Conservation (phyloP, 2,329 filamentous ascomycete species). For the Arthrinium puccinioides region DNA sequence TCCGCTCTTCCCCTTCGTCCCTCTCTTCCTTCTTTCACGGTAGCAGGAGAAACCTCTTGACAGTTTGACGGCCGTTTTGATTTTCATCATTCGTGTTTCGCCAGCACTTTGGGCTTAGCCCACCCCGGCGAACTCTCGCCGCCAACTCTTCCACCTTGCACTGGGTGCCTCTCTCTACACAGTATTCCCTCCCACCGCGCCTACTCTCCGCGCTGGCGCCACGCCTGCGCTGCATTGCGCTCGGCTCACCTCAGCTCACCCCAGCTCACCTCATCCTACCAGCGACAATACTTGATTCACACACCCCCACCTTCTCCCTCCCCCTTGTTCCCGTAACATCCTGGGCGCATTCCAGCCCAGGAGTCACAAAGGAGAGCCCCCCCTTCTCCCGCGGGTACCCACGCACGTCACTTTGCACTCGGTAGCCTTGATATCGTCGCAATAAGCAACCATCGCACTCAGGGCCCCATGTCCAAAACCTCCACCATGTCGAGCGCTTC, state of each 20-base stretch:
- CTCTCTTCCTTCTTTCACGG: conserved; percentile 8
- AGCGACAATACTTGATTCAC: too few species aligned
- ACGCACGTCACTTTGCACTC: too few species aligned
- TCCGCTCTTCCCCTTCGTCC: conserved; percentile 13
- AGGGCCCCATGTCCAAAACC: conserved; percentile 5
- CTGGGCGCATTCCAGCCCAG: too few species aligned
- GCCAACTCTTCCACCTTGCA: conserved; percentile 10
- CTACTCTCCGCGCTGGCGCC: too few species aligned
- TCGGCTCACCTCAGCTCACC: background rate
- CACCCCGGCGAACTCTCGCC: conserved; percentile 23
- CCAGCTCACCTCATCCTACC: background rate
- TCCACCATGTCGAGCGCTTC: conserved; percentile 24
- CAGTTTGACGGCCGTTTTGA: conserved; percentile 18
- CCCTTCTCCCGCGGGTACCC: too few species aligned
- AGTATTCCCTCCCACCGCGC: background rate
- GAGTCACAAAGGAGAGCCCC: too few species aligned
- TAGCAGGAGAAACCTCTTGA: conserved; percentile 3
- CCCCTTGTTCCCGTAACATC: background rate
- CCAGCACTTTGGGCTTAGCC: conserved; percentile 23
- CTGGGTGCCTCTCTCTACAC: background rate
- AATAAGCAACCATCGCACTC: conserved; percentile 5
- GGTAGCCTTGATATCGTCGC: background rate
- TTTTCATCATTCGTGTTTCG: conserved; percentile 16
- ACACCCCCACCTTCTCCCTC: background rate
- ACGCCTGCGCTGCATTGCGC: background rate